Conservation (phyloP, 2,329 filamentous ascomycete genomes). For the Ceratocystis destructans region DNA sequence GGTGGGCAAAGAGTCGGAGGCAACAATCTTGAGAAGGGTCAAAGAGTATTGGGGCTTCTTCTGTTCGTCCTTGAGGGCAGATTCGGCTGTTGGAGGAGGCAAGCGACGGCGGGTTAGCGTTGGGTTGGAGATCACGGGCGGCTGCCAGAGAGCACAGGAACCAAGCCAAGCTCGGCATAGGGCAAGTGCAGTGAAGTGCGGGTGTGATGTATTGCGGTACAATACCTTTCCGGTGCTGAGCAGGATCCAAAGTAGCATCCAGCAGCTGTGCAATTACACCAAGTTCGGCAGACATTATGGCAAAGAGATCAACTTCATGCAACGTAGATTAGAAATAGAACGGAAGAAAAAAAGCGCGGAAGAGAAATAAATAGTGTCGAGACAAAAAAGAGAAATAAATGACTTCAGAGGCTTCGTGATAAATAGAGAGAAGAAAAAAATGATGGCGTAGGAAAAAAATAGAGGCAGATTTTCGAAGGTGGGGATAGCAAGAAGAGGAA, state of each 20-base stretch:
- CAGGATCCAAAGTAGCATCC: slow-evolving; percentile 76
- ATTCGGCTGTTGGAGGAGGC: slow-evolving; percentile 50
- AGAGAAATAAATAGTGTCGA: not conserved
- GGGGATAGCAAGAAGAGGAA: slow-evolving; percentile 3
- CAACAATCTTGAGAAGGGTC: slow-evolving; percentile 77
- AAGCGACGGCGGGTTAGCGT: not conserved
- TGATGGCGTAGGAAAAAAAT: not conserved
- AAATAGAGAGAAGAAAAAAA: not conserved
- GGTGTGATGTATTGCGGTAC: slow-evolving; percentile 23
- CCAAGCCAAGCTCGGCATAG: not conserved
- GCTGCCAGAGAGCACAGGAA: not conserved
- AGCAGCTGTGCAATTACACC: slow-evolving; percentile 64
- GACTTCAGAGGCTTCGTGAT: slow-evolving; percentile 9
- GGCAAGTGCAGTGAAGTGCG: slow-evolving; percentile 25
- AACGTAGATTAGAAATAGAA: slow-evolving; percentile 13
- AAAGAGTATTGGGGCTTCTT: slow-evolving; percentile 78
- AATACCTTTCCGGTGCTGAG: slow-evolving; percentile 75
- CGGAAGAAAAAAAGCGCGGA: not conserved
- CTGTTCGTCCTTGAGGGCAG: slow-evolving; percentile 64
- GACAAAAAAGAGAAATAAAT: slow-evolving; percentile 2
- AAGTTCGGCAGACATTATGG: slow-evolving; percentile 43
- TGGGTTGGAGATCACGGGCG: not conserved
- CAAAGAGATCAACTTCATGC: slow-evolving; percentile 3
- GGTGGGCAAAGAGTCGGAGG: slow-evolving; percentile 53
- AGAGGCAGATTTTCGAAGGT: slow-evolving; percentile 7